Percentiles rank a stretch among this genome's conserved stretches.
These are phyloP conservation scores for Coemansia sp. DNA, from an alignment of 192 early-diverging fungal genomes.

Conservation along the genomic window DNA sequence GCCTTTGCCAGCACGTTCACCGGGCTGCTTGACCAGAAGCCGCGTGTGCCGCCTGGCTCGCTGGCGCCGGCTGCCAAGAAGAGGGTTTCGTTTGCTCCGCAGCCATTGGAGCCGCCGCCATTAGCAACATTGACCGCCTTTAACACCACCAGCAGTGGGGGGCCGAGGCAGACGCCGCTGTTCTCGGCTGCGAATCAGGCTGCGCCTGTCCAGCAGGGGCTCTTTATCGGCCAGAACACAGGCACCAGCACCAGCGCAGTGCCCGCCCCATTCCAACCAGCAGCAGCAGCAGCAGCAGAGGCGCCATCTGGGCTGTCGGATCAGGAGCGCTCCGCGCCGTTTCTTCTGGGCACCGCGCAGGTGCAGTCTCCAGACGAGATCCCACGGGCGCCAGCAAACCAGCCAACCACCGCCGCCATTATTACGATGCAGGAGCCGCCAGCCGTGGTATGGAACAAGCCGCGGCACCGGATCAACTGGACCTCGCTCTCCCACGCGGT, in stretches of 20 bases:
- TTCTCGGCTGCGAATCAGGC: background rate
- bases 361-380: background rate
- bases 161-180: background rate
- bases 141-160: background rate
- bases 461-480: constrained; percentile 46
- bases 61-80: constrained; percentile 1
- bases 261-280: background rate
- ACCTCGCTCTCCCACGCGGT: constrained; percentile 40
- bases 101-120: too few species aligned
- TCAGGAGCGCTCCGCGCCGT: too few species aligned
- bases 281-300: background rate
- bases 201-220: background rate
- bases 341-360: background rate
- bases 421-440: background rate
- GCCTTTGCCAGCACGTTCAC: constrained; percentile 28
- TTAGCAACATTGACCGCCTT: background rate
- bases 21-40: constrained; percentile 9
- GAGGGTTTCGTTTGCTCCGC: constrained; percentile 2
- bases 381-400: background rate
- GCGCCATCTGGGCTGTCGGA: background rate
- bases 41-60: background rate
- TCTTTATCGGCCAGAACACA: background rate
- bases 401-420: background rate
- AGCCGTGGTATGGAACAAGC: constrained; percentile 40
- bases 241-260: background rate